phyloP scores from a whole-genome alignment of 768 basidiomycete genomes.

The Termitomyces sp. region DNA sequence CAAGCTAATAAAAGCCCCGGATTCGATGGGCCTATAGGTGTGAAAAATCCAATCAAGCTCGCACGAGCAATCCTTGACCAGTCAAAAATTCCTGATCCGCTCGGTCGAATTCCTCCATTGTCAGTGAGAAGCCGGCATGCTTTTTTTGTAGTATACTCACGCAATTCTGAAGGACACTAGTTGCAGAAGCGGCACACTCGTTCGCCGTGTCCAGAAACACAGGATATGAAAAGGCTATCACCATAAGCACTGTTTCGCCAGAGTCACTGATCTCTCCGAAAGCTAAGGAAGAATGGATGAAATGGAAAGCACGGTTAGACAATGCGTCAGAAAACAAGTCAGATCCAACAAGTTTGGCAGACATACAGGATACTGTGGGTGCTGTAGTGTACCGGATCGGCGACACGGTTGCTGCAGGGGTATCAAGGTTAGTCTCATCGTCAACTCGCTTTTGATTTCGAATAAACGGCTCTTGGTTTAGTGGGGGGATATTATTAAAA shows the following conservation, averaged over 20 bases:
- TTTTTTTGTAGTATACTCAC: background rate
- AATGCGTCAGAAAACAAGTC: background rate
- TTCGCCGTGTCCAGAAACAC: conserved; percentile 38
- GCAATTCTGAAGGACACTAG: conserved; percentile 43
- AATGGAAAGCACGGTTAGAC: conserved; percentile 51
- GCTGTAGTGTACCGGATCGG: conserved; percentile 53
- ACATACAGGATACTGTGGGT: conserved; percentile 77
- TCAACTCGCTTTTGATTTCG: background rate
- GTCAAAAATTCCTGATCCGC: conserved; percentile 36
- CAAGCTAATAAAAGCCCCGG: background rate
- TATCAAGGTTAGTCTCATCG: conserved; percentile 53
- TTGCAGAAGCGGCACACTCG: conserved; percentile 50
- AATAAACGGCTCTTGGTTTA: conserved; percentile 20
- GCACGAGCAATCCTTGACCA: conserved; percentile 56
- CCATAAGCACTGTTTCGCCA: conserved; percentile 30
- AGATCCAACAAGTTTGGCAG: conserved; percentile 16
- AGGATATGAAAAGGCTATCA: background rate
- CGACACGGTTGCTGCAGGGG: conserved; percentile 58
- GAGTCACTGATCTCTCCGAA: conserved; percentile 45
- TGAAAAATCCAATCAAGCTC: conserved; percentile 64
- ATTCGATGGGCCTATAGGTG: conserved; percentile 31
- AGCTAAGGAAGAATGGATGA: conserved; percentile 50
- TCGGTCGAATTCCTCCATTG: conserved; percentile 72
- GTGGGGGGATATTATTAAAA: conserved; percentile 80
- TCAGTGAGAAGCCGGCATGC: conserved; percentile 24